Evolutionary conservation across 352 stramenopile species (phyloP).

Genomic region (Bremia lactucae): DNA sequence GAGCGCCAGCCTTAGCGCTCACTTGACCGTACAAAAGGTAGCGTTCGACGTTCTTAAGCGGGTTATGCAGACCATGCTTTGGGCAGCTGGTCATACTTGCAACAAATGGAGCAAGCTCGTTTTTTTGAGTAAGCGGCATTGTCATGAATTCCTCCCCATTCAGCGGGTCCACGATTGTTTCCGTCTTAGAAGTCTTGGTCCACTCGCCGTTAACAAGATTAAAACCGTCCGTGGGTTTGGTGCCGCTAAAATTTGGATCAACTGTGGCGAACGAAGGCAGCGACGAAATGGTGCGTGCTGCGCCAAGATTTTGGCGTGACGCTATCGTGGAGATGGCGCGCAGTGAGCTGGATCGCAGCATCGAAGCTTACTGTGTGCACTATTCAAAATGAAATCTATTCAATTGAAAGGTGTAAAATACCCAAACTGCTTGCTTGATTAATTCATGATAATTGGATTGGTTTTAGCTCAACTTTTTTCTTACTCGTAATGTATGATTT

Average conservation of each 20-base stretch:
- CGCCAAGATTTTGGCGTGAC: slow-evolving; percentile 13
- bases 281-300: slow-evolving; percentile 38
- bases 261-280: slow-evolving; percentile 88
- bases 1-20: slow-evolving; percentile 69
- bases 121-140: slow-evolving; percentile 86
- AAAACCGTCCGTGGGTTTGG: slow-evolving; percentile 66
- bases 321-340: slow-evolving; percentile 19
- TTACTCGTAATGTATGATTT: too few relatives aligned
- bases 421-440: too few relatives aligned
- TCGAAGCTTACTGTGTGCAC: too few relatives aligned
- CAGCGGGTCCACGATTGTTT: slow-evolving; percentile 89
- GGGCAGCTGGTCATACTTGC: slow-evolving; percentile 86
- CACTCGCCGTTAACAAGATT: slow-evolving; percentile 92
- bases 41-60: slow-evolving; percentile 94
- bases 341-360: too few relatives aligned
- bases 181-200: slow-evolving; percentile 50
- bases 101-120: slow-evolving; percentile 89
- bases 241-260: slow-evolving; percentile 82
- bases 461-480: too few relatives aligned
- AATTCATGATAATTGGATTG: too few relatives aligned
- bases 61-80: slow-evolving; percentile 98
- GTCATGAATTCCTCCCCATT: slow-evolving; percentile 92
- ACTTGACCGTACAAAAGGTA: slow-evolving; percentile 84
- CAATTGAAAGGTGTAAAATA: too few relatives aligned
- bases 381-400: too few relatives aligned